Base-by-base conservation (phyloP, 2,329 filamentous ascomycete genomes). In the Colletotrichum limetticola region DNA sequence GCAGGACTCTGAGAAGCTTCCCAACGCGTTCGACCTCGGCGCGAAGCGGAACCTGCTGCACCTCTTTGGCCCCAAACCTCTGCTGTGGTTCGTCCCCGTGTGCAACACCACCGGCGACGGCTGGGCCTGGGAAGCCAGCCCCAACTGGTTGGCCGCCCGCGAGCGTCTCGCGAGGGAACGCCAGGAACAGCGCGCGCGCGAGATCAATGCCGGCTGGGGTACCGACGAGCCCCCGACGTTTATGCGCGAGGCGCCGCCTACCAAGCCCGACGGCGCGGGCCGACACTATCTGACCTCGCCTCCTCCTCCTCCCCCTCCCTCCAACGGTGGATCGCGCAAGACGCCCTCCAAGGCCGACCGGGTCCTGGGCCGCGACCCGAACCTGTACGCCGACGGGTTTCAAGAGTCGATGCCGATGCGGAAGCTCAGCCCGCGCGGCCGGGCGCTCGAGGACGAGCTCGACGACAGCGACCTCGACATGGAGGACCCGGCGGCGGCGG, bases 21-120 rank as follows among this genome's bases (percentile, higher is more conserved):
- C 97, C 1, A 95, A 97, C 79, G 97, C 95, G 2, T 99, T 99
- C 79, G 94, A 99, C 78, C 90, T 98, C 2, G 97, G 97, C 72
- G 93, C 92, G 89, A 91, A 89, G 71, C 89, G 89, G 55, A 99
- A 99, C 80, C 82, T 98, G 5, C 80, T 84, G 1, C 94, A 98
- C 80, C 88, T 99, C 2, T 95, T 99, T 76, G 97, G 97, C 0
- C 89, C 90, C 0, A 90, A 86, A 1, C 91, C 91, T 1, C 82
- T 90, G 30, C 85, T 97, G 9, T 98, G 97, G 96, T 84, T 87
- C 32, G 74, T 98, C 1, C 97, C 97, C 0, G 85, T 98, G 58
- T 91, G 90, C 81, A 98, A 93, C 79, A 97, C 95, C 2, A 94
- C 91, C 0, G 96, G 96, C 42, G 94, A 99, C 81, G 97, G 97